Evolutionary conservation across 2,329 filamentous ascomycete genomes (phyloP), one percentile per base, ranked within the genome.

Genomic region (Paecilomyces sp.): DNA sequence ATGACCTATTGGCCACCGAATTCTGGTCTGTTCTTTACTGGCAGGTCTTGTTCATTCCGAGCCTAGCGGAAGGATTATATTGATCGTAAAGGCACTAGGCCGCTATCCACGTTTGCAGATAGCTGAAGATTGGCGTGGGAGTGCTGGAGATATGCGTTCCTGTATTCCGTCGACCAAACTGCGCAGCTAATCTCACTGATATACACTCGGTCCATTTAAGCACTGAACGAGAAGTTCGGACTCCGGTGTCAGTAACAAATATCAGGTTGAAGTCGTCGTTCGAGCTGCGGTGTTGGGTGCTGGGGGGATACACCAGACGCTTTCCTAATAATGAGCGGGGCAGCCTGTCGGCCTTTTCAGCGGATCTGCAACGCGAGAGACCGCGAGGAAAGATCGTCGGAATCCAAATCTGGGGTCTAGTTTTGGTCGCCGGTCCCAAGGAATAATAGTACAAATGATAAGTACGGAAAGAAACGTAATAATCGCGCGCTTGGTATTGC

Each of bases 291-390:
- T 8, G 41, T 18, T 47, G 41, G 41, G 25, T 28, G 25, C 6
- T 28, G 25, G 25, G 41, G 9, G 41, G 11, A 47, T 47, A 47
- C 57, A 53, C 67, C 54, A 68, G 65, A 18, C 15, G 15, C 36
- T 47, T 47, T 47, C 15, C 41, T 7, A 47, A 13, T 13, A 4
- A 47, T 18, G 41, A 47, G 41, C 36, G 41, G 41, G 41, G 41
- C 41, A 47, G n/a, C n/a, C 13, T 15, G 36, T 18, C 41, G 41
- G 41, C 9, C 41, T 47, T 22, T 18, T 47, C 15, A 22, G 41
- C 18, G 41, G 41, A 47, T 47, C 41, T 47, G 41, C 41, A 18
- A 18, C 41, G 41, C 41, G 2, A 47, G 41, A n/a, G 41, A 22
- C 41, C 41, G n/a, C 36, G 13, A 6, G 18, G 41, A 8, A 22